Percentiles rank a stretch among this genome's conserved stretches.
Evolutionary conservation across 176 grass and related monocot genomes (phyloP).

Genomic region (Calamus simplicifolius): DNA sequence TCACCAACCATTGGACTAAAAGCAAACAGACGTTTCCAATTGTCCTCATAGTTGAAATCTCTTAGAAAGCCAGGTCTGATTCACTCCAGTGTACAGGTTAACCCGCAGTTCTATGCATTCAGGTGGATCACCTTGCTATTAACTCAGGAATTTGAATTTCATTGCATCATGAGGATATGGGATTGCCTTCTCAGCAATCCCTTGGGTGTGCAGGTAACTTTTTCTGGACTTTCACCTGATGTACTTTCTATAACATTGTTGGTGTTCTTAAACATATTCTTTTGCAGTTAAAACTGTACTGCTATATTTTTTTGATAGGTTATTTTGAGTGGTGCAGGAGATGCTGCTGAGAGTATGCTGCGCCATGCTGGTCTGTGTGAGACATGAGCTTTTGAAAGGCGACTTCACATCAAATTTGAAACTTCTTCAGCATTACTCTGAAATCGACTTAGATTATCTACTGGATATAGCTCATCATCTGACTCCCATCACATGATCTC

Average conservation of each 20-base stretch:
- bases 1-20: too few relatives aligned
- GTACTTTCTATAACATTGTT: too few relatives aligned
- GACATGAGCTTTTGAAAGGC: conserved; percentile 51
- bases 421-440: conserved; percentile 81
- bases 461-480: conserved; percentile 64
- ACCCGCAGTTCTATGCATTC: conserved; percentile 93
- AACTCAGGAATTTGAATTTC: conserved; percentile 82
- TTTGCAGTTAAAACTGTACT: too few relatives aligned
- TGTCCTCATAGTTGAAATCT: background rate
- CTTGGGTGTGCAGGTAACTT: conserved; percentile 51
- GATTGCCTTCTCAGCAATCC: conserved; percentile 86
- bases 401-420: conserved; percentile 87
- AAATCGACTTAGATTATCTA: conserved; percentile 61
- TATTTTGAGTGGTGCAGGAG: conserved; percentile 43
- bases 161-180: conserved; percentile 69
- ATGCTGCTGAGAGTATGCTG: conserved; percentile 82
- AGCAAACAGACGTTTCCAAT: too few relatives aligned
- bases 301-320: background rate
- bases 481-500: background rate
- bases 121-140: conserved; percentile 90
- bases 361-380: conserved; percentile 76
- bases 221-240: background rate
- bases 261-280: too few relatives aligned
- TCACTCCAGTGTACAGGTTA: conserved; percentile 46
- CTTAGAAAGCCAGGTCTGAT: background rate